Evolutionary conservation across 768 basidiomycete genomes (phyloP).

Genomic region (Lenzites betulinus): DNA sequence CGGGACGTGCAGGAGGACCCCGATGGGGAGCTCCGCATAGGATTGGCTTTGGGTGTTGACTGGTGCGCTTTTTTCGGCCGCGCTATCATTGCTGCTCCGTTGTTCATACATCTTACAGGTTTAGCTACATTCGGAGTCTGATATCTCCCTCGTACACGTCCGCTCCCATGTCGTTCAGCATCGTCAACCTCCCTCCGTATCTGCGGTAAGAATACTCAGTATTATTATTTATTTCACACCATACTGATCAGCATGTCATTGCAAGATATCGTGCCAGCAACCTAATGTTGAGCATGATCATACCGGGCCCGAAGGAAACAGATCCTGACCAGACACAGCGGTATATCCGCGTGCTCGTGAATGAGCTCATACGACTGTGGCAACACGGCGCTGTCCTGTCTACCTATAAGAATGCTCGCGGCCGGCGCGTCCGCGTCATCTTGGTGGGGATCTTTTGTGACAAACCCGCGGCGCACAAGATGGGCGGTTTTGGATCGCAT

Average conservation of each 20-base stretch:
- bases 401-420: conserved; percentile 15
- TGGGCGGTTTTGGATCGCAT: conserved; percentile 34
- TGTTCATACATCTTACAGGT: too few relatives aligned
- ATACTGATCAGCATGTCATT: conserved; percentile 24
- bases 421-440: conserved; percentile 34
- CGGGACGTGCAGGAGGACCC: conserved; percentile 10
- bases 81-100: too few relatives aligned
- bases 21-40: conserved; percentile 33
- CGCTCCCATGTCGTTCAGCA: conserved; percentile 36
- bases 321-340: conserved; percentile 11
- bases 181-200: conserved; percentile 34
- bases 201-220: conserved; percentile 34
- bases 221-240: conserved; percentile 6
- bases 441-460: conserved; percentile 39
- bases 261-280: conserved; percentile 8
- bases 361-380: conserved; percentile 14
- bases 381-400: neutral
- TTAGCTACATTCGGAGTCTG: conserved; percentile 37
- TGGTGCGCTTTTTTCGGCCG: conserved; percentile 29
- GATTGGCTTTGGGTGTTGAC: conserved; percentile 33
- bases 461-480: conserved; percentile 42
- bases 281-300: conserved; percentile 7
- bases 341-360: neutral
- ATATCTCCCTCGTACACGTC: conserved; percentile 40
- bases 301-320: conserved; percentile 17